Evolutionary conservation across 306 rosid species (phyloP).

Genomic region (Prinsepia uniflora): DNA sequence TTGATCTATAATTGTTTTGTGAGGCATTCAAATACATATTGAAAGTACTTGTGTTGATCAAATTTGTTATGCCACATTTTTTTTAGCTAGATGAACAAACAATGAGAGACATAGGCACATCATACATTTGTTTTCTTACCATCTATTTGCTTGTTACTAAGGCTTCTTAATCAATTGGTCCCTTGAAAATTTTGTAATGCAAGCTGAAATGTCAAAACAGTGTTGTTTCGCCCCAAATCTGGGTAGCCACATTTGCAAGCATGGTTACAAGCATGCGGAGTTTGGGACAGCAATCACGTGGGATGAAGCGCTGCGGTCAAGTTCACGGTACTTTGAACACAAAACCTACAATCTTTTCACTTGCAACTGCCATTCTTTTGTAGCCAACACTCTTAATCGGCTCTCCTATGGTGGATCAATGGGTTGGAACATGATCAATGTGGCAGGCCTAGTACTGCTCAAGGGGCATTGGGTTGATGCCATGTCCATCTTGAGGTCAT

Average conservation of each 20-base stretch:
- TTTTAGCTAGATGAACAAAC: neutral
- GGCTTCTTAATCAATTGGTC: conserved; percentile 14
- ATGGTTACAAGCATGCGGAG: conserved; percentile 61
- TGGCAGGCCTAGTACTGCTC: conserved; percentile 59
- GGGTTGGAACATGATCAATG: conserved; percentile 86
- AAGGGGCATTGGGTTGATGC: conserved; percentile 84
- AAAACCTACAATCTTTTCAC: conserved; percentile 83
- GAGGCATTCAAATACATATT: neutral
- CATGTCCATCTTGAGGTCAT: conserved; percentile 63
- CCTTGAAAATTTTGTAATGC: conserved; percentile 22
- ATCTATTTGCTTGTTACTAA: neutral
- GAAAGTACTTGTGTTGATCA: neutral
- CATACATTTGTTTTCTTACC: neutral
- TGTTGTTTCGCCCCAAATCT: conserved; percentile 78
- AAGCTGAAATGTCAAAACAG: conserved; percentile 44
- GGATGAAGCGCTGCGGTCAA: conserved; percentile 76
- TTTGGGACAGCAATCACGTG: conserved; percentile 73
- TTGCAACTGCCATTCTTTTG: conserved; percentile 79
- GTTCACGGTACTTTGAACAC: conserved; percentile 50
- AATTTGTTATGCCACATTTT: neutral
- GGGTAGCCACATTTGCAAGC: conserved; percentile 65
- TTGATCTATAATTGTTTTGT: neutral
- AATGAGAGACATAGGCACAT: neutral
- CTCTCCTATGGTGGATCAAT: conserved; percentile 66
- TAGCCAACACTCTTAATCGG: conserved; percentile 74